These are phyloP conservation scores for Aotearoamyces nothofagi DNA, from an alignment of 2,329 filamentous ascomycete genomes.

Conservation along the genomic window DNA sequence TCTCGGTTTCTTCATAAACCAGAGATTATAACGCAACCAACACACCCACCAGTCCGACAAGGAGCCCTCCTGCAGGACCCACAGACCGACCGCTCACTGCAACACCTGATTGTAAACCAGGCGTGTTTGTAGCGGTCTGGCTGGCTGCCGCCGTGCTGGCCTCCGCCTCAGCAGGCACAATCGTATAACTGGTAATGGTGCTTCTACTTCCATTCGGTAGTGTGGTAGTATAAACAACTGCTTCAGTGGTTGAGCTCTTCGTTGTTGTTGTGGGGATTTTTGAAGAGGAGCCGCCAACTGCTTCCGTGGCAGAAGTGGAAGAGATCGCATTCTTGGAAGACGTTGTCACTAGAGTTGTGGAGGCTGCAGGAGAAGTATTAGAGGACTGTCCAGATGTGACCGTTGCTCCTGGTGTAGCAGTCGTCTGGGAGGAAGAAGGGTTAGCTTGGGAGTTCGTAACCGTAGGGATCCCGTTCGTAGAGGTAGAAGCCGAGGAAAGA, in stretches of 20 bases:
- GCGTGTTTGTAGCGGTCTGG: conserved; percentile 7
- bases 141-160: conserved; percentile 3
- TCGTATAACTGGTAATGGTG: conserved; percentile 12
- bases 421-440: conserved; percentile 2
- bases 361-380: conserved; percentile 4
- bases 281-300: too few species aligned
- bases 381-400: conserved; percentile 5
- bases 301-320: conserved; percentile 3
- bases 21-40: too few species aligned
- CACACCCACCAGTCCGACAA: background rate
- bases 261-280: conserved; percentile 2
- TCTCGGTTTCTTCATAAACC: too few species aligned
- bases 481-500: conserved; percentile 1
- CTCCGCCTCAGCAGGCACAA: conserved; percentile 12
- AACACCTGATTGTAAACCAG: conserved; percentile 13
- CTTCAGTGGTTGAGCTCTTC: conserved; percentile 9
- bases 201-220: conserved; percentile 10
- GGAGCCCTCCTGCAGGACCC: background rate
- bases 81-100: conserved; percentile 4
- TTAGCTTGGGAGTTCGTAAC: too few species aligned
- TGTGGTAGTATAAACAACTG: conserved; percentile 14
- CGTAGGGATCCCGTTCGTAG: too few species aligned
- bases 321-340: conserved; percentile 5
- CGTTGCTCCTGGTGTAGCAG: background rate
- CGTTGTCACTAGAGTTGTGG: too few species aligned